Evolutionary conservation across 1,284 basidiomycete genomes (phyloP), one percentile per base, ranked within the genome.

Genomic region (Coniophora puteana): DNA sequence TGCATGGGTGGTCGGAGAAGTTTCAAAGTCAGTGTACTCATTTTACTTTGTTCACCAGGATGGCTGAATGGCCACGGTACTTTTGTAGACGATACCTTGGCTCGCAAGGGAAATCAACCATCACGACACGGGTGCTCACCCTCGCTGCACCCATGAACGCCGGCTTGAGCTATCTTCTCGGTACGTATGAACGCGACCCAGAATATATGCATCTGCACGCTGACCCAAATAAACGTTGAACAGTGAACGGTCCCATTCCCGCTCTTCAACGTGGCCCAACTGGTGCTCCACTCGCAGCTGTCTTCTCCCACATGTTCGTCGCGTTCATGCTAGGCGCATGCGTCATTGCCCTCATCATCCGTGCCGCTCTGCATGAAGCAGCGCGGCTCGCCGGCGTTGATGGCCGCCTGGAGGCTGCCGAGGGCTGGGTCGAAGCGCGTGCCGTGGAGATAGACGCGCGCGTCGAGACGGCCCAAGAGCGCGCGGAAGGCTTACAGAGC

Each of bases 231-330:
- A 17, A 14, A 6, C n/a, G 29, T 26, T 30, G 43, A 14, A 7
- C 16, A 56, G 55, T 59, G 8, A 13, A 56, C 31, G 57, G 54
- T 3, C 53, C 57, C 23, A 56, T 55, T 41, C 51, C 53, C 39
- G 45, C 53, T 3, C 44, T 58, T 43, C 58, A 51, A 20, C 36
- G 58, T 16, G 54, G 55, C 31, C 57, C 58, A 12, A 40, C 44
- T 26, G 55, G 58, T 22, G 54, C 54, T 35, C 57, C 55, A 16
- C 31, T 56, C 12, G 58, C 51, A 36, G 51, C 58, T 4, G 50
- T 58, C 32, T 25, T 58, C 32, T 58, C 58, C 24, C 58, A 60
- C 34, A 60, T 51, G 26, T 40, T 30, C 12, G 52, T 56, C 21
- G 48, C 54, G 1, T 29, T 43, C 12, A 39, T 46, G 37, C 38